Conservation (phyloP, 2,329 filamentous ascomycete genomes). For the Fusarium circinatum region DNA sequence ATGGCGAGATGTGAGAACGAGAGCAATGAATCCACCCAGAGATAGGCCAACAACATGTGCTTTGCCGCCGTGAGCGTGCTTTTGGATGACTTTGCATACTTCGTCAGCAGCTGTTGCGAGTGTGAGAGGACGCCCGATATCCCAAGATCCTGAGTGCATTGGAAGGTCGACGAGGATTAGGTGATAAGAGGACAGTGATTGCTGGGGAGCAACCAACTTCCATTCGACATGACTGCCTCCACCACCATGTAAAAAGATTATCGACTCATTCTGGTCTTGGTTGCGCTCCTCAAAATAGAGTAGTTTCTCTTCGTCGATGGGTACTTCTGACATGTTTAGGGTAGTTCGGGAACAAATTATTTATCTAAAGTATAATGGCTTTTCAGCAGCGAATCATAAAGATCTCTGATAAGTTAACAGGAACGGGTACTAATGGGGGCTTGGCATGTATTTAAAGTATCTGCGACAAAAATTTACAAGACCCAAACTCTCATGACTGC, state of each 20-base stretch:
- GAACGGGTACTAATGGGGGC: neutral
- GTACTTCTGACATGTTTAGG: neutral
- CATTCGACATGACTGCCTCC: constrained; percentile 19
- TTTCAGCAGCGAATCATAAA: neutral
- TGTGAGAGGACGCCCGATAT: neutral
- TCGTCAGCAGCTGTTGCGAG: constrained; percentile 5
- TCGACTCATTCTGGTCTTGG: neutral
- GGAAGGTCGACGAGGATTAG: constrained; percentile 22
- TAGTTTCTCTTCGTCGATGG: neutral
- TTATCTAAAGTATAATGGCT: neutral
- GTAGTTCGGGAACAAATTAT: neutral
- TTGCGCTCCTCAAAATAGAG: constrained; percentile 1
- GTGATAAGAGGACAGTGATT: constrained; percentile 2
- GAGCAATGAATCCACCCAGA: constrained; percentile 30
- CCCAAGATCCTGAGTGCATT: constrained; percentile 20
- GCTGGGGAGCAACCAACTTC: constrained; percentile 4
- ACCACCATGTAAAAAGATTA: constrained; percentile 9
- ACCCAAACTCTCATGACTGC: neutral
- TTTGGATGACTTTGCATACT: constrained; percentile 48
- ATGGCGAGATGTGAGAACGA: constrained; percentile 3
- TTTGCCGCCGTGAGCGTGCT: constrained; percentile 46
- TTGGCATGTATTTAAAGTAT: neutral
- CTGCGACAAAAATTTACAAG: neutral
- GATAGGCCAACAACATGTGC: constrained; percentile 56
- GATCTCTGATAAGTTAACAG: neutral